Percentiles rank a stretch among this genome's conserved stretches.
These are phyloP conservation scores for Proliferodiscus dingleyae DNA, from an alignment of 2,329 filamentous ascomycete species.

Conservation along the genomic window DNA sequence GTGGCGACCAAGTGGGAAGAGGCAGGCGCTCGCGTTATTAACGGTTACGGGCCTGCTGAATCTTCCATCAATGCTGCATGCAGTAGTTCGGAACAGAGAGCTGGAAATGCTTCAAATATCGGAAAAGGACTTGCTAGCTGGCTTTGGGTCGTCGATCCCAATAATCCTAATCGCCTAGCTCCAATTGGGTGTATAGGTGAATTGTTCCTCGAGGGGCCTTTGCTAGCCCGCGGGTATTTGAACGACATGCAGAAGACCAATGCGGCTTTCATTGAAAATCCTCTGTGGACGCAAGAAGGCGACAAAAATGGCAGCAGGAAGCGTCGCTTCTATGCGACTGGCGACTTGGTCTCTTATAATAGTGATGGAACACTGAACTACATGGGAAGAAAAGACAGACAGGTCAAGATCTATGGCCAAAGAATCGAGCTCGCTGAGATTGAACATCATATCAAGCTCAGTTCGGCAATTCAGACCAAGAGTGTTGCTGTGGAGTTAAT, in stretches of 20 bases:
- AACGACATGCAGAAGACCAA: not conserved
- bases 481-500: not conserved
- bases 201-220: slow-evolving; percentile 5
- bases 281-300: not conserved
- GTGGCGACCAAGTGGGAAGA: not conserved
- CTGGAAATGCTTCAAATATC: not conserved
- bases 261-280: not conserved
- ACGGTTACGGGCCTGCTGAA: slow-evolving; percentile 2
- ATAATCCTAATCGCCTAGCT: slow-evolving; percentile 1
- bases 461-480: not conserved
- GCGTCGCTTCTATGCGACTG: not conserved
- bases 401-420: slow-evolving; percentile 32
- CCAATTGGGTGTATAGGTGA: slow-evolving; percentile 5
- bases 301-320: too few species aligned
- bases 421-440: slow-evolving; percentile 38
- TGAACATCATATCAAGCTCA: slow-evolving; percentile 31
- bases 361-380: not conserved
- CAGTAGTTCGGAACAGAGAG: not conserved
- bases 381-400: not conserved
- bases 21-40: not conserved
- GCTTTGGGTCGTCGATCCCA: not conserved
- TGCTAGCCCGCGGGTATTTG: slow-evolving; percentile 7
- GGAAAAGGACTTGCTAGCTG: not conserved
- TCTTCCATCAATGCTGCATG: not conserved
- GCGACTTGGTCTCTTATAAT: not conserved